Conservation (phyloP, 73 alveolate species). For the Effrenium voratum region DNA sequence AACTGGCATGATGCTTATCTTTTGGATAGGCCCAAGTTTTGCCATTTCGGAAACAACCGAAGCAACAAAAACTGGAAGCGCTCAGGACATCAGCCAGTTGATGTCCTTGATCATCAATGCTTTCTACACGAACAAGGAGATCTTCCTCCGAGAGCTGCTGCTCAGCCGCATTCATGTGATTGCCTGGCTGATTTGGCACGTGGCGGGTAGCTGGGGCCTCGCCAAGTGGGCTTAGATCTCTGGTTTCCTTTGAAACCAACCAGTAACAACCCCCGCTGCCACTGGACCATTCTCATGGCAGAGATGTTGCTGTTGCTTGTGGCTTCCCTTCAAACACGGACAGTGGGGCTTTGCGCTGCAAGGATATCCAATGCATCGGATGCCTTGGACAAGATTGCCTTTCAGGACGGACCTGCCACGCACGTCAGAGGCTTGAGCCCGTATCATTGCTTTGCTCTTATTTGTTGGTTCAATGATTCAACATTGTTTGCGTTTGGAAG, state of each 20-base stretch:
- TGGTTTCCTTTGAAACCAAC: not conserved
- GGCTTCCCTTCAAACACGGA: too few relatives aligned
- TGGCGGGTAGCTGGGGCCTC: not conserved
- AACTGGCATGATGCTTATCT: too few relatives aligned
- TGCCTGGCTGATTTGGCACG: not conserved
- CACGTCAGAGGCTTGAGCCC: too few relatives aligned
- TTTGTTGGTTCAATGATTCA: too few relatives aligned
- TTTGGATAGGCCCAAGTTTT: too few relatives aligned
- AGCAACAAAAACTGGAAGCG: too few relatives aligned
- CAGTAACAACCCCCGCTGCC: too few relatives aligned
- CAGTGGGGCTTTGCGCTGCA: too few relatives aligned
- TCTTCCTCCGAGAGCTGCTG: conserved; percentile 77
- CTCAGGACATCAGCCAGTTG: conserved; percentile 99
- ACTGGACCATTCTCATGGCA: conserved; percentile 99
- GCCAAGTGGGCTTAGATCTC: not conserved
- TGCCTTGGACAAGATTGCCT: conserved; percentile 99
- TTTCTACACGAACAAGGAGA: conserved; percentile 99
- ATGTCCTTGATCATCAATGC: conserved; percentile 99
- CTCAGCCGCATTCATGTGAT: conserved; percentile 1
- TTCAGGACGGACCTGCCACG: conserved; percentile 95
- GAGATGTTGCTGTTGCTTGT: too few relatives aligned
- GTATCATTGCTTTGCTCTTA: not conserved
- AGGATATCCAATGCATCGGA: conserved; percentile 91
- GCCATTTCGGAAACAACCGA: too few relatives aligned
- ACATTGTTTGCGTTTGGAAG: too few relatives aligned